Base-by-base conservation (phyloP, 306 rosid species). In the Purshia tridentata region DNA sequence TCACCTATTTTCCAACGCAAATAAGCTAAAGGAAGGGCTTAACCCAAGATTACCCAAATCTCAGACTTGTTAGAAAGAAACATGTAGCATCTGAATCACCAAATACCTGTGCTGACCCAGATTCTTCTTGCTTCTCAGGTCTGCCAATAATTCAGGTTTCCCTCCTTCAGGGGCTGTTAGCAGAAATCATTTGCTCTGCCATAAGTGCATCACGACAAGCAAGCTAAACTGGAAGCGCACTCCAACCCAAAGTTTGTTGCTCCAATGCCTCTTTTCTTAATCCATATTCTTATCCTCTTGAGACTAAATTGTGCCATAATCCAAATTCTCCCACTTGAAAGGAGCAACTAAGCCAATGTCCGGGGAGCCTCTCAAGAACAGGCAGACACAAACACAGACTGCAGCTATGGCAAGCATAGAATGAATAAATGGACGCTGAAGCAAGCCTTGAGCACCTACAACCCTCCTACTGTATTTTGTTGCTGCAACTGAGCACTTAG, bases 351-450 rank as follows among this genome's bases (percentile, higher is more conserved):
- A 84, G 74, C 97, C 97, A 35, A 89, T 88, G 35, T 45, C 85
- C 2, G 98, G 96, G 64, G 80, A 75, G 23, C 97, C 93, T 35
- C 96, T 89, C 72, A 87, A 84, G 82, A 93, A 87, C 70, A 93
- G 67, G 81, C 96, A 90, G n/a, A 93, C 98, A 69, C 97, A 93
- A 3, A 89, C 97, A 62, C 97, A 93, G 29, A 93, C 98, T 8
- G 98, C 98, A 52, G 93, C 96, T 76, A 93, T 81, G 40, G 90
- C 96, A 67, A 93, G 89, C 84, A 93, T 82, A 11, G 96, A 90
- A 82, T 87, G 93, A 82, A 92, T 81, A 61, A 82, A 88, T 14
- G 97, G 89, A 2, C 93, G 86, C 76, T 83, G 90, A 77, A 87
- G 87, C 70, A 86, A 73, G n/a, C 92, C 83, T 55, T 72, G 86